A percentile compares a stretch with the other conserved stretches of the same genome.
Conservation (phyloP, 306 rosid genomes). For the Rubus idaeus region DNA sequence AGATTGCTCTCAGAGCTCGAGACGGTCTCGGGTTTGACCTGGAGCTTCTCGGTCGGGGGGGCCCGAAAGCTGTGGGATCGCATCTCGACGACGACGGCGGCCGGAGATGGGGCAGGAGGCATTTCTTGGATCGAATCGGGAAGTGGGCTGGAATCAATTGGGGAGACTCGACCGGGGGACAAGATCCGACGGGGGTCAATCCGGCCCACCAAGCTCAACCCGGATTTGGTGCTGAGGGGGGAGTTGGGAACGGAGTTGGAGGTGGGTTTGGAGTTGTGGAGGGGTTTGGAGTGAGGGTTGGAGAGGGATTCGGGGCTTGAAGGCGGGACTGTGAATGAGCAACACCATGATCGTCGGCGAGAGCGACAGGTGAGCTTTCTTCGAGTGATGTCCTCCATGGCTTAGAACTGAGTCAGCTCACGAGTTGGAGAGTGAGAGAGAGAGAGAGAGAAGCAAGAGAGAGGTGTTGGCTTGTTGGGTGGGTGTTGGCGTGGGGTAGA, state of each 20-base stretch:
- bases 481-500: no score
- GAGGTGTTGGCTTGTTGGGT: no score
- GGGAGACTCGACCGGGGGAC: conserved; percentile 91
- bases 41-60: conserved; percentile 28
- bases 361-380: conserved; percentile 32
- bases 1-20: conserved; percentile 24
- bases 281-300: conserved; percentile 35
- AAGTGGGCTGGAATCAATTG: conserved; percentile 60
- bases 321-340: conserved; percentile 77
- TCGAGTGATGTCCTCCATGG: conserved; percentile 49
- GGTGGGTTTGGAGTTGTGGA: conserved; percentile 42
- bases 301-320: conserved; percentile 70
- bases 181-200: conserved; percentile 93
- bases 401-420: not conserved
- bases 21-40: conserved; percentile 23
- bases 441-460: not conserved
- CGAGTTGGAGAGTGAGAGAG: not conserved
- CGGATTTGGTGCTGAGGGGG: conserved; percentile 73
- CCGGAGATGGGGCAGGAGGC: conserved; percentile 20
- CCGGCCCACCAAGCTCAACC: conserved; percentile 48
- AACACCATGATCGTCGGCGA: conserved; percentile 78
- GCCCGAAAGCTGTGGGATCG: conserved; percentile 59
- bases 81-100: conserved; percentile 2
- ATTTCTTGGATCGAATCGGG: conserved; percentile 31
- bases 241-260: conserved; percentile 58